phyloP scores from a whole-genome alignment of 345 rosid species.

The Dipteronia sinensis region DNA sequence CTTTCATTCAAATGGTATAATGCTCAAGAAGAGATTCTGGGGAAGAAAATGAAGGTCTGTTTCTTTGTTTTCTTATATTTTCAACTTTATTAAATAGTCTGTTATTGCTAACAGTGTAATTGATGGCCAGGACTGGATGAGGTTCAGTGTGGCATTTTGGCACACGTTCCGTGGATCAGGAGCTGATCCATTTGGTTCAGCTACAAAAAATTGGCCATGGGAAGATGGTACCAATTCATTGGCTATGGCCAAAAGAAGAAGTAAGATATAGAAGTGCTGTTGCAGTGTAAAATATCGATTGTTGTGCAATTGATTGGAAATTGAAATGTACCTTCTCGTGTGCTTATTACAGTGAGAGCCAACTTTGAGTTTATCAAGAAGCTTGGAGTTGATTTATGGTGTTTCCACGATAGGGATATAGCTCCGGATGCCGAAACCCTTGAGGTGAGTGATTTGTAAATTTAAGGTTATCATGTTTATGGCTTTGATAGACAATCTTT shows the following conservation, averaged over 20 bases:
- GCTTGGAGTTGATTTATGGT: constrained; percentile 94
- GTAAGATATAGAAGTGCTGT: constrained; percentile 42
- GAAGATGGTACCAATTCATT: constrained; percentile 95
- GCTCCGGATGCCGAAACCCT: constrained; percentile 84
- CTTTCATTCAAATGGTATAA: constrained; percentile 90
- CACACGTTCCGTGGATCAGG: constrained; percentile 95
- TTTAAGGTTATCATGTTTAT: neutral
- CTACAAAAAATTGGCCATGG: constrained; percentile 95
- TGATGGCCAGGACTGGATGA: constrained; percentile 77
- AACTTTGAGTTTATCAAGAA: constrained; percentile 92
- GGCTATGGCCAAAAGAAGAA: constrained; percentile 96
- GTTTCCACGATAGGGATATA: constrained; percentile 96
- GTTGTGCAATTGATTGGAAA: neutral
- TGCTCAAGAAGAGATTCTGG: constrained; percentile 85
- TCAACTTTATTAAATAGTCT: neutral
- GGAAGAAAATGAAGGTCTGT: constrained; percentile 93
- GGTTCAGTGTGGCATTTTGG: constrained; percentile 99
- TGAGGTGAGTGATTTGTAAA: constrained; percentile 47
- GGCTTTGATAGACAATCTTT: neutral
- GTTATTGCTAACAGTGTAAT: constrained; percentile 16
- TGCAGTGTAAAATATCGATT: neutral
- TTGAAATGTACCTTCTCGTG: neutral
- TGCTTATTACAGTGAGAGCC: constrained; percentile 75
- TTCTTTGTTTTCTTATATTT: neutral
- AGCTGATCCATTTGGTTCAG: constrained; percentile 85